phyloP scores from a whole-genome alignment of 169 alveolate genomes.

The Cryptosporidium ryanae region DNA sequence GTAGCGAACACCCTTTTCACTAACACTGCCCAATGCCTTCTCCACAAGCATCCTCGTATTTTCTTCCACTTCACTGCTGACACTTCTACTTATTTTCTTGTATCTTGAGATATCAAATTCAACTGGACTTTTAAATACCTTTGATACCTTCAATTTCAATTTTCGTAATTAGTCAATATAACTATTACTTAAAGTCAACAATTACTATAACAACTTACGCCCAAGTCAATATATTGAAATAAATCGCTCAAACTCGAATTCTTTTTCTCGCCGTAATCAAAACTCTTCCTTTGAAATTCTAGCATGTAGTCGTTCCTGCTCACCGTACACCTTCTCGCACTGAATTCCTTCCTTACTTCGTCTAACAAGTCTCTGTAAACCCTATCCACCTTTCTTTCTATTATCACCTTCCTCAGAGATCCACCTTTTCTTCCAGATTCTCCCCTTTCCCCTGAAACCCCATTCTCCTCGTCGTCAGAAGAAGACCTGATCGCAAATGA shows the following conservation, averaged over 20 bases:
- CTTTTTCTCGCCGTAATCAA: constrained; percentile 9
- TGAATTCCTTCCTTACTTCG: constrained; percentile 19
- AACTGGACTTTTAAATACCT: constrained; percentile 32
- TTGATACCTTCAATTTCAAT: constrained; percentile 22
- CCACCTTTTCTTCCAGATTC: background rate
- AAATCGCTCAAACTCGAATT: constrained; percentile 31
- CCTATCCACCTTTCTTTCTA: constrained; percentile 15
- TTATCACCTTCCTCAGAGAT: constrained; percentile 20
- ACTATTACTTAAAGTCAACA: too few species aligned
- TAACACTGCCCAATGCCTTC: constrained; percentile 25
- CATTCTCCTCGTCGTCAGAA: background rate
- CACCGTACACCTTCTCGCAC: constrained; percentile 24
- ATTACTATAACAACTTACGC: constrained; percentile 45
- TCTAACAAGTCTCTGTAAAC: constrained; percentile 22
- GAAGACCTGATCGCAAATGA: too few species aligned
- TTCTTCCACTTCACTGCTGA: constrained; percentile 12
- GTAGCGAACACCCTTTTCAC: constrained; percentile 17
- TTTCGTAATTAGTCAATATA: background rate
- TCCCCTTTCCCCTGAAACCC: background rate
- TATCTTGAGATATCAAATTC: constrained; percentile 50
- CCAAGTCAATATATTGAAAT: constrained; percentile 31
- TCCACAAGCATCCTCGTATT: constrained; percentile 25
- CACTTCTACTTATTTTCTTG: constrained; percentile 16
- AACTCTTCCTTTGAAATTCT: constrained; percentile 35
- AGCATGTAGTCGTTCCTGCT: constrained; percentile 40